A percentile compares a stretch with the other conserved stretches of the same genome.
Conservation (phyloP, 495 filamentous ascomycete species). For the Talaromyces borbonicus region DNA sequence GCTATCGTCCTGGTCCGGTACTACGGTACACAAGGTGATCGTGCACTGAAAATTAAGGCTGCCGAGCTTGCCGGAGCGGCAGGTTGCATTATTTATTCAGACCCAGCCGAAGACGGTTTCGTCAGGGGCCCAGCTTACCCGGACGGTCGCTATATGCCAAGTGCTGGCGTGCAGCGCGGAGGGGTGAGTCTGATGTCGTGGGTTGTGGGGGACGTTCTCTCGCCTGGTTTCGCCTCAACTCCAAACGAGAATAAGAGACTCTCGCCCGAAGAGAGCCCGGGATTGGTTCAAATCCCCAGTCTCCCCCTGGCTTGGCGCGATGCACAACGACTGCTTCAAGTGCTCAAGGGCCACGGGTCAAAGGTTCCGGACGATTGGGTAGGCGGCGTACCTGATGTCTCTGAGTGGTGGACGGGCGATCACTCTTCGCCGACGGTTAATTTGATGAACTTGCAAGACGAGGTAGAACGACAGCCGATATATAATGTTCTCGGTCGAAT, state of each 20-base stretch:
- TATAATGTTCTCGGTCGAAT: constrained; percentile 86
- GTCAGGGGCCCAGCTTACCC: constrained; percentile 57
- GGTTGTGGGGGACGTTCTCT: constrained; percentile 80
- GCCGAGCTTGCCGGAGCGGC: constrained; percentile 75
- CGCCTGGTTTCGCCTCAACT: constrained; percentile 75
- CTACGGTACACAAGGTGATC: constrained; percentile 61
- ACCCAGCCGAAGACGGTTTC: constrained; percentile 75
- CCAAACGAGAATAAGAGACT: constrained; percentile 52
- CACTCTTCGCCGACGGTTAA: constrained; percentile 64
- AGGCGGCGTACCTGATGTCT: constrained; percentile 60
- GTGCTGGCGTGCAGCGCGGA: constrained; percentile 72
- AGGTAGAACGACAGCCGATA: constrained; percentile 69
- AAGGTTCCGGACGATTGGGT: constrained; percentile 64
- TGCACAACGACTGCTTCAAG: constrained; percentile 67
- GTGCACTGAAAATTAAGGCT: constrained; percentile 76
- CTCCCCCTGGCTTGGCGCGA: constrained; percentile 83
- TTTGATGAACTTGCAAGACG: constrained; percentile 83
- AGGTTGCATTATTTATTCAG: constrained; percentile 86
- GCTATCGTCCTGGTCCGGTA: constrained; percentile 78
- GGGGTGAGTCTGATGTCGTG: constrained; percentile 74
- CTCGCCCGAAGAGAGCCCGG: constrained; percentile 58
- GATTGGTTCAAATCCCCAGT: constrained; percentile 74
- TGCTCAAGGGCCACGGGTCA: constrained; percentile 66
- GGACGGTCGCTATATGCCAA: constrained; percentile 66
- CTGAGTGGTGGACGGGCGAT: constrained; percentile 78